Base-by-base conservation (phyloP, 2,329 filamentous ascomycete genomes). In the Stachybotrys chlorohalonatus region DNA sequence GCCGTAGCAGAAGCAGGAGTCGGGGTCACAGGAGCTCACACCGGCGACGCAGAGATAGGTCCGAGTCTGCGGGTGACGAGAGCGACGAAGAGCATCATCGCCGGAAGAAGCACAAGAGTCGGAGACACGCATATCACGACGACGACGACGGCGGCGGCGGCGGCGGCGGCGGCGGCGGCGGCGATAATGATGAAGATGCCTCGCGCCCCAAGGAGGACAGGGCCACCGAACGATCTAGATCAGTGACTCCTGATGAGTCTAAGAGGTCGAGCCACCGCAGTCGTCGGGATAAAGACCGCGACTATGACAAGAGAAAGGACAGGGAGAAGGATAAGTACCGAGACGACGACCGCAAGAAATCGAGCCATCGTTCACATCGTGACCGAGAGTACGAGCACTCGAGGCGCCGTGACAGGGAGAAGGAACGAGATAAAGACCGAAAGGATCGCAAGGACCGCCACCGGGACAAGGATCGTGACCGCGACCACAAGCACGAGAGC, bases 211-310 rank as follows among this genome's bases (percentile, higher is more conserved):
- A 59, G 54, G 68, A 72, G 59, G 71, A 75, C 51, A 74, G 75
- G 59, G 64, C 76, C 60, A 72, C 74, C 11, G 79, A 83, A 51
- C 78, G 80, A 52, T 84, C 85, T 0, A 78, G 86, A 55, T 89
- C 87, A 6, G 77, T 78, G 6, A 90, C 88, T 2, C 81, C 80
- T 1, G 81, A 83, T 11, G 77, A 79, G 9, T 77, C 77, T 45
- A 82, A 78, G 59, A 71, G 78, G 53, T 78, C 81, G 7, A 76
- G 77, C 51, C 81, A 84, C 61, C 81, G 83, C 57, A 84, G 83
- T 60, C 84, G 81, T 52, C 79, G 78, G 59, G 82, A 87, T 47
- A 75, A 76, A 55, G 75, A 73, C 54, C 67, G 67, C 36, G 76
- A 73, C 55, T 68, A 68, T 32, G 76, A 80, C 50, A 67, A 73